Percentiles rank a stretch among this genome's conserved stretches.
Conservation (phyloP, 352 stramenopile species). For the Phytophthora capsici region DNA sequence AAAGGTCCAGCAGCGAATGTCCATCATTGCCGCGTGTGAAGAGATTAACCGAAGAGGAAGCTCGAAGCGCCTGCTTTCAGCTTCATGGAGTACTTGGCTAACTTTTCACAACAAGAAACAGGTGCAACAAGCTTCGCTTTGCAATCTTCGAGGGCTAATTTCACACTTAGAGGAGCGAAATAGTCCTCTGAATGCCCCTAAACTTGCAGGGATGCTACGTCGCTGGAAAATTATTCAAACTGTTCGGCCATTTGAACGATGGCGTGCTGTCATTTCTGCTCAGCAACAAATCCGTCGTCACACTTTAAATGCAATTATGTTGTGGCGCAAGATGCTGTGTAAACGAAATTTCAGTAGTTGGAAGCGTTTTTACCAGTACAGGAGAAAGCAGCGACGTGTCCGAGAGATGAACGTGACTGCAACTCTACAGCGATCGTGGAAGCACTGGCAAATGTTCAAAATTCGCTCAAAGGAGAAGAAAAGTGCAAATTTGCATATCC, state of each 20-base stretch:
- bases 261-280: conserved; percentile 1
- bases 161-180: conserved; percentile 8
- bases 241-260: conserved; percentile 25
- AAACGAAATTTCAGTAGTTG: conserved; percentile 29
- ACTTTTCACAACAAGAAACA: conserved; percentile 29
- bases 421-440: conserved; percentile 21
- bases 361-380: conserved; percentile 14
- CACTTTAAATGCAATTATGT: conserved; percentile 35
- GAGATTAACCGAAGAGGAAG: conserved; percentile 19
- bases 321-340: conserved; percentile 32
- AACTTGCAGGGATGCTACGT: conserved; percentile 18
- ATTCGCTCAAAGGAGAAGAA: conserved; percentile 1
- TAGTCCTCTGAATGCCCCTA: background rate
- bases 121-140: conserved; percentile 9
- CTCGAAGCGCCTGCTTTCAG: conserved; percentile 17
- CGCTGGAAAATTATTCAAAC: conserved; percentile 33
- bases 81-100: conserved; percentile 33
- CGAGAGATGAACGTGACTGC: conserved; percentile 6
- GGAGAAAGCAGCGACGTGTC: conserved; percentile 14
- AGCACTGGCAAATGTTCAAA: conserved; percentile 20
- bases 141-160: conserved; percentile 14
- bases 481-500: background rate
- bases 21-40: conserved; percentile 32
- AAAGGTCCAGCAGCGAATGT: conserved; percentile 29
- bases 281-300: conserved; percentile 18